Conservation (phyloP, 1,284 basidiomycete genomes). For the Ganoderma boninense region DNA sequence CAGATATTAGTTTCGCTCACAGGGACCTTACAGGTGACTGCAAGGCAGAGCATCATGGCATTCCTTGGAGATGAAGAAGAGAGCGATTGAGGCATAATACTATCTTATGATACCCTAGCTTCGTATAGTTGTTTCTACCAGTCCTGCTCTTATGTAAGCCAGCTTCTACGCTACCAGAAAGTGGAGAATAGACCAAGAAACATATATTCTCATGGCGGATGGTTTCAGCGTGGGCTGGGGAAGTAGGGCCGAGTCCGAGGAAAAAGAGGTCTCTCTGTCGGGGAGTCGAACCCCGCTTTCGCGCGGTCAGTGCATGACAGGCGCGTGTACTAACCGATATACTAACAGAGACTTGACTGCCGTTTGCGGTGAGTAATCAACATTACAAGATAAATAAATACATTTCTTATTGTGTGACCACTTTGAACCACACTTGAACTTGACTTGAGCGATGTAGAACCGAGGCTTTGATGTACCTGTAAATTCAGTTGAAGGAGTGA, state of each 20-base stretch:
- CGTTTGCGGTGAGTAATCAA: no score
- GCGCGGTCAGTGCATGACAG: conserved; percentile 38
- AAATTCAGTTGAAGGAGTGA: no score
- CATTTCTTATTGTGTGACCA: not conserved
- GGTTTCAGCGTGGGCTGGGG: no score
- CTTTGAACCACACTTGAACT: not conserved
- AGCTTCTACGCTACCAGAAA: not conserved
- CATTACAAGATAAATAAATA: no score
- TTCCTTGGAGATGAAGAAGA: conserved; percentile 72
- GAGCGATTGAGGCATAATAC: conserved; percentile 31
- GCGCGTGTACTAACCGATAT: conserved; percentile 35
- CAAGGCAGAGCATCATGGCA: conserved; percentile 70
- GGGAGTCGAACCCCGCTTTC: conserved; percentile 53
- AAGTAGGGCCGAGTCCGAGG: no score
- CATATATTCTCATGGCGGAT: no score
- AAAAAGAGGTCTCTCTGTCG: conserved; percentile 42
- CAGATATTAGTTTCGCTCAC: not conserved
- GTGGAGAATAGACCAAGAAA: not conserved
- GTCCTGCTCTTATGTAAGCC: no score
- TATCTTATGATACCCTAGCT: not conserved
- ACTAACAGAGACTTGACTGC: conserved; percentile 27
- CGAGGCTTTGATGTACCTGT: no score
- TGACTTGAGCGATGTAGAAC: not conserved
- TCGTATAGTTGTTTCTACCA: not conserved
- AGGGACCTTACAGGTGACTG: conserved; percentile 46